phyloP scores from a whole-genome alignment of 2,329 filamentous ascomycete species.

The Clonostachys solani region DNA sequence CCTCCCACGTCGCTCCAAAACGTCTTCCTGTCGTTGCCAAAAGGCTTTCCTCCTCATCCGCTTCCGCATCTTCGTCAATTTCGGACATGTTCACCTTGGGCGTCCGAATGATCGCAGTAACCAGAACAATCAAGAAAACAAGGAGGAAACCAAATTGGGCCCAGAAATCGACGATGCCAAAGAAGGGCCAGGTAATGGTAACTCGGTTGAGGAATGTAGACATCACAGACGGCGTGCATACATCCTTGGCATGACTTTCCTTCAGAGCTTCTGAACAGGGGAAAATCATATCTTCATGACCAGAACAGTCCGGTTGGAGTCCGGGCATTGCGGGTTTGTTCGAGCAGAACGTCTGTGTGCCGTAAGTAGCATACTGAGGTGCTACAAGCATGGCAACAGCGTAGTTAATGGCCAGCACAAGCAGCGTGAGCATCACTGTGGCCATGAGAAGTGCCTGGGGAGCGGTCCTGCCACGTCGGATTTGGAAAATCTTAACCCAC shows the following conservation, averaged over 20 bases:
- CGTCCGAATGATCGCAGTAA: constrained; percentile 74
- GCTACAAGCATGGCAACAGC: constrained; percentile 89
- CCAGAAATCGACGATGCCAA: constrained; percentile 92
- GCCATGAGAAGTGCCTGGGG: constrained; percentile 89
- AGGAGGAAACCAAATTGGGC: constrained; percentile 88
- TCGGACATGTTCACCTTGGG: constrained; percentile 73
- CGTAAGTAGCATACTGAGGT: constrained; percentile 91
- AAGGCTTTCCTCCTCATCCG: constrained; percentile 89
- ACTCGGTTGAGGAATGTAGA: constrained; percentile 92
- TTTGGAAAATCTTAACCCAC: constrained; percentile 90
- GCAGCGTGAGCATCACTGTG: constrained; percentile 85
- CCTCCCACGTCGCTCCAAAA: constrained; percentile 85
- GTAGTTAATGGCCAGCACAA: constrained; percentile 90
- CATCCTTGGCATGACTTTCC: constrained; percentile 65
- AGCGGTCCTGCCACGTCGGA: constrained; percentile 81
- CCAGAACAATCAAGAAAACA: constrained; percentile 77
- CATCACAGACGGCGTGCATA: constrained; percentile 88
- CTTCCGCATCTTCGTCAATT: constrained; percentile 84
- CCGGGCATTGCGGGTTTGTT: constrained; percentile 58
- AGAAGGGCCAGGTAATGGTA: constrained; percentile 91
- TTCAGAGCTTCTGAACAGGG: constrained; percentile 76
- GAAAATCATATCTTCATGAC: constrained; percentile 67
- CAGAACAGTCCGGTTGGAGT: constrained; percentile 70
- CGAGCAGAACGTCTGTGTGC: constrained; percentile 84
- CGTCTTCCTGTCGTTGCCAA: constrained; percentile 77